phyloP scores from a whole-genome alignment of 306 rosid genomes.

The Betula pendula region DNA sequence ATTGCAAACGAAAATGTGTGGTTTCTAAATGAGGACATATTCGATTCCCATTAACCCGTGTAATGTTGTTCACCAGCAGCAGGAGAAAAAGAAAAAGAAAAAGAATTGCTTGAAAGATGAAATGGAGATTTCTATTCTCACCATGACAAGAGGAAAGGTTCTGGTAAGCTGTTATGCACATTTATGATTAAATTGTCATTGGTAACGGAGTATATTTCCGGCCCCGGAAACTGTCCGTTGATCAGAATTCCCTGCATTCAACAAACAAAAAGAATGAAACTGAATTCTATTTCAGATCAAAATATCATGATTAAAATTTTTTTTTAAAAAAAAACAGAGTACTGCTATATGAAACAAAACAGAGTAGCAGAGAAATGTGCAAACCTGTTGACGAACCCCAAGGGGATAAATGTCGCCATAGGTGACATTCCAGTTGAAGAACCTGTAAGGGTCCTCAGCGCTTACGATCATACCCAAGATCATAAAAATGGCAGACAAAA shows the following conservation, averaged over 20 bases:
- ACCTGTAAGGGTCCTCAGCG: conserved; percentile 64
- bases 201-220: conserved; percentile 70
- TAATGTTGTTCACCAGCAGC: no score
- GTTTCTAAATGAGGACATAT: no score
- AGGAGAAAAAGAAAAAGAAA: neutral
- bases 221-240: conserved; percentile 90
- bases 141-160: conserved; percentile 90
- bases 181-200: conserved; percentile 84
- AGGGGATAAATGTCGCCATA: conserved; percentile 81
- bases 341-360: neutral
- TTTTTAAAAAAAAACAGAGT: neutral
- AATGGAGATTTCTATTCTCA: conserved; percentile 12
- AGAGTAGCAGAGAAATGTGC: neutral
- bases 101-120: neutral
- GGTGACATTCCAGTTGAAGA: conserved; percentile 73
- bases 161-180: conserved; percentile 67
- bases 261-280: neutral
- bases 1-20: no score
- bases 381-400: conserved; percentile 67
- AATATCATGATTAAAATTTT: no score
- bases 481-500: conserved; percentile 28
- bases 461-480: conserved; percentile 16
- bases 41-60: no score
- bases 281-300: no score
- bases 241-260: conserved; percentile 74